These are phyloP conservation scores for Candida succiphila DNA, from an alignment of 805 yeast species.

Conservation along the genomic window DNA sequence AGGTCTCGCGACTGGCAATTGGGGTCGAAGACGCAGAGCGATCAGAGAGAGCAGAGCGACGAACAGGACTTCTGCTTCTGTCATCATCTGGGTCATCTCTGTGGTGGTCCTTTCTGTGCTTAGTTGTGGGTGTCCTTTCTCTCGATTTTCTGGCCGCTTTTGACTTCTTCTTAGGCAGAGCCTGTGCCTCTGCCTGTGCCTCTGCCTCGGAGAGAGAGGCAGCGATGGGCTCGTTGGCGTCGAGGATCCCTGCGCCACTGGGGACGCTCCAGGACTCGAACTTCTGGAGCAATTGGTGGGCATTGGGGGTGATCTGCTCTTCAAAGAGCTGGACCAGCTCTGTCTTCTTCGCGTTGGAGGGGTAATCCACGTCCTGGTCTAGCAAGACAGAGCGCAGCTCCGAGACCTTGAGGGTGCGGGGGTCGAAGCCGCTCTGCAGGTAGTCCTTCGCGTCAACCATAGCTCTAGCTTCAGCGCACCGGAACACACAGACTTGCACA, in stretches of 20 bases:
- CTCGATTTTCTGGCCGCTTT: not conserved
- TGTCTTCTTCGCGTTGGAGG: slow-evolving; percentile 58
- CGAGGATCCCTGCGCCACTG: slow-evolving; percentile 15
- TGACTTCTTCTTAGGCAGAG: not conserved
- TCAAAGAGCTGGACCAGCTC: slow-evolving; percentile 54
- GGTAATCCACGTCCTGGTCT: slow-evolving; percentile 51
- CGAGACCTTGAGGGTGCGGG: slow-evolving; percentile 53
- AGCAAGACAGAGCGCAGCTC: slow-evolving; percentile 58
- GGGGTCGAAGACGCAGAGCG: no score
- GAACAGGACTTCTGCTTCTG: slow-evolving; percentile 1
- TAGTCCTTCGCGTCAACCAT: slow-evolving; percentile 15
- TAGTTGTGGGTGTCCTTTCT: slow-evolving; percentile 1
- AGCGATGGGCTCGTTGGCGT: slow-evolving; percentile 1
- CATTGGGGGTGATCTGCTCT: slow-evolving; percentile 38
- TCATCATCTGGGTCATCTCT: not conserved
- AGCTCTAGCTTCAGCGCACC: not conserved
- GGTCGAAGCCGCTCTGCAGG: slow-evolving; percentile 46
- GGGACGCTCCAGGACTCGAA: slow-evolving; percentile 12
- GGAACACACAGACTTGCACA: no score
- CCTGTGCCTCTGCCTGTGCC: not conserved
- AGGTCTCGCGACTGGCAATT: no score
- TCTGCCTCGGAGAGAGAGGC: no score
- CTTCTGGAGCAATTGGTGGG: slow-evolving; percentile 29
- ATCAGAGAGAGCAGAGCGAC: not conserved
- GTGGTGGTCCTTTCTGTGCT: no score